Evolutionary conservation across 208 protist species (phyloP).

Genomic region (Leishmania turanica): DNA sequence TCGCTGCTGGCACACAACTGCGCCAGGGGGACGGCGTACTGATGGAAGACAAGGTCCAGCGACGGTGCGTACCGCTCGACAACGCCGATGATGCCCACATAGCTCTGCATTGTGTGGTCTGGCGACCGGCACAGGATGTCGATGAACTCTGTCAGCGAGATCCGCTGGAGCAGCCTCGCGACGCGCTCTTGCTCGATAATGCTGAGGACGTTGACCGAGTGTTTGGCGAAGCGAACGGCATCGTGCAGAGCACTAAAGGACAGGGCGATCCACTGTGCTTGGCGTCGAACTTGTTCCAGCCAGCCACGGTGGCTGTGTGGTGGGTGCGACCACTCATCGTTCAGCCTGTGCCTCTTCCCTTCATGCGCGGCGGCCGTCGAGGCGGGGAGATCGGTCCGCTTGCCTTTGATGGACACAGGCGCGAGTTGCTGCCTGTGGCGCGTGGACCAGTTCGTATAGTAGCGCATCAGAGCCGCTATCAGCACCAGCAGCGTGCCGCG

Average conservation of each 20-base stretch:
- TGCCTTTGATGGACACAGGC: conserved; percentile 6
- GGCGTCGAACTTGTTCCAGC: conserved; percentile 46
- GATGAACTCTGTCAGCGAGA: conserved; percentile 50
- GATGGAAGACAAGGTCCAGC: conserved; percentile 53
- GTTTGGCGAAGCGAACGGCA: conserved; percentile 42
- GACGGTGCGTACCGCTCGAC: conserved; percentile 57
- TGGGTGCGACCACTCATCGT: conserved; percentile 64
- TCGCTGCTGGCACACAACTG: conserved; percentile 15
- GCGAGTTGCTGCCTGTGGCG: conserved; percentile 40
- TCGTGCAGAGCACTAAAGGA: conserved; percentile 77
- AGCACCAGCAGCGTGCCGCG: conserved; percentile 63
- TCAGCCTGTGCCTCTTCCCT: conserved; percentile 31
- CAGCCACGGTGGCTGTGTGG: conserved; percentile 58
- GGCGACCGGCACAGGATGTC: conserved; percentile 57
- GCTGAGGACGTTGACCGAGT: conserved; percentile 30
- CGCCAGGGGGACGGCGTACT: conserved; percentile 42
- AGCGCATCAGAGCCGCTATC: conserved; percentile 64
- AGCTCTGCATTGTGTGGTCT: conserved; percentile 40
- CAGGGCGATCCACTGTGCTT: conserved; percentile 70
- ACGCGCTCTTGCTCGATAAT: conserved; percentile 58
- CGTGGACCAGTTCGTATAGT: conserved; percentile 77
- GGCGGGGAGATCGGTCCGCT: not conserved
- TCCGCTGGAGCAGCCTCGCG: conserved; percentile 37
- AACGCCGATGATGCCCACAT: conserved; percentile 45
- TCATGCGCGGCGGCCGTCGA: conserved; percentile 5